Evolutionary conservation across 2,329 filamentous ascomycete genomes (phyloP), one percentile per base, ranked within the genome.

Genomic region (Pestalotiopsis sp.): DNA sequence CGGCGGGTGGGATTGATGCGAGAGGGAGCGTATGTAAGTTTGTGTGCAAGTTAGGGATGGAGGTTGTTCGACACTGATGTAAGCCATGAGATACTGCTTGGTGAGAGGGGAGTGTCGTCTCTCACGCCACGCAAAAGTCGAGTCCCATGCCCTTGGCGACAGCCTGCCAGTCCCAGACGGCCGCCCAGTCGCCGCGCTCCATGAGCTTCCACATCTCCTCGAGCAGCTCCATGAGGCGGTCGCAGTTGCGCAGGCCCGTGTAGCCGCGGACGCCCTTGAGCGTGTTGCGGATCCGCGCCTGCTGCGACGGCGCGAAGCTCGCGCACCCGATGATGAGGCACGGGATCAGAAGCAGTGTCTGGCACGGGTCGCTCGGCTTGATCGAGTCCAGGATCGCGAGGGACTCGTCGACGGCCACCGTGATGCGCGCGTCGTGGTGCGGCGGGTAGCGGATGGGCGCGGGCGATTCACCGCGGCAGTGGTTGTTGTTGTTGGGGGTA

Each of bases 131-230:
- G 2, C 89, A 80, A 72, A 90, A 90, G 76, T 90, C 86, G 45
- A 90, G 81, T 0, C 81, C 83, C 78, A 89, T 83, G 7, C 80
- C 74, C 66, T 81, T 78, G 1, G 88, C 88, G 36, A 90, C 83
- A 3, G 81, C 80, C 70, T 90, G 88, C 89, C 89, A 91, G 75
- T 91, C 89, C 89, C 89, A 91, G 7, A 87, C 87, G 20, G 83
- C 82, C 31, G 82, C 73, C 85, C 87, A 90, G 64, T 90, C 86
- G 23, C 85, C 87, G 11, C 78, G 76, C 31, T 86, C 86, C 87
- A 91, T 90, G 25, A 87, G 80, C 25, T 81, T 78, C 89, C 89
- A 91, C 3, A 91, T 81, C 72, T 87, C 84, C 71, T 89, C 85
- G 13, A 91, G 82, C 1, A 91, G 77, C 69, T 87, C 80, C 17